Percentiles rank a stretch among this genome's conserved stretches.
phyloP scores from a whole-genome alignment of 805 yeast genomes.

The Starmerella sirachaensis region DNA sequence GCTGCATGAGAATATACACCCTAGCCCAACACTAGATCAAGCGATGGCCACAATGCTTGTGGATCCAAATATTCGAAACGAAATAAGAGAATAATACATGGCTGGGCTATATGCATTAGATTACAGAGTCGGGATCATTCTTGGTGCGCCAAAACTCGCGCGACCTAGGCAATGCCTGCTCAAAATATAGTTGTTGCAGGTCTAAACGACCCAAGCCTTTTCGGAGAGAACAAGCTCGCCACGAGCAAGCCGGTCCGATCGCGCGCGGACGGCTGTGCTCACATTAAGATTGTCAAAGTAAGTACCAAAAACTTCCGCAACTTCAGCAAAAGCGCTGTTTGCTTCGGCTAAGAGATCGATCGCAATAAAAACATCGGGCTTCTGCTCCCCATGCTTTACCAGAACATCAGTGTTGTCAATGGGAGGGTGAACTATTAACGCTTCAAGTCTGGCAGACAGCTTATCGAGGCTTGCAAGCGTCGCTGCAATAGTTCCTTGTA shows the following conservation, averaged over 20 bases:
- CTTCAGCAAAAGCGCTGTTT: slow-evolving; percentile 22
- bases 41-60: too few relatives aligned
- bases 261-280: slow-evolving; percentile 1
- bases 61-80: too few relatives aligned
- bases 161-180: too few relatives aligned
- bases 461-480: slow-evolving; percentile 24
- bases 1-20: too few relatives aligned
- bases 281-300: slow-evolving; percentile 25
- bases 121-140: too few relatives aligned
- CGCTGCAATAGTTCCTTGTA: slow-evolving; percentile 31
- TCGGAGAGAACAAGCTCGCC: slow-evolving; percentile 1
- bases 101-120: too few relatives aligned
- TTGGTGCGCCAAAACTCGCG: too few relatives aligned
- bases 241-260: neutral
- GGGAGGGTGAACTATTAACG: slow-evolving; percentile 24
- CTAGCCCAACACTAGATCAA: too few relatives aligned
- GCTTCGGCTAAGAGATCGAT: slow-evolving; percentile 15
- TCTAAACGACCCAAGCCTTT: slow-evolving; percentile 5
- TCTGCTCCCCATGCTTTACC: slow-evolving; percentile 7
- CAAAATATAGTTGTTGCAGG: neutral
- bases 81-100: too few relatives aligned
- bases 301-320: slow-evolving; percentile 24
- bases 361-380: slow-evolving; percentile 18
- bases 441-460: slow-evolving; percentile 22
- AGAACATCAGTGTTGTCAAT: slow-evolving; percentile 27